phyloP scores from a whole-genome alignment of 1,284 basidiomycete species.

The Ganoderma lingzhi region DNA sequence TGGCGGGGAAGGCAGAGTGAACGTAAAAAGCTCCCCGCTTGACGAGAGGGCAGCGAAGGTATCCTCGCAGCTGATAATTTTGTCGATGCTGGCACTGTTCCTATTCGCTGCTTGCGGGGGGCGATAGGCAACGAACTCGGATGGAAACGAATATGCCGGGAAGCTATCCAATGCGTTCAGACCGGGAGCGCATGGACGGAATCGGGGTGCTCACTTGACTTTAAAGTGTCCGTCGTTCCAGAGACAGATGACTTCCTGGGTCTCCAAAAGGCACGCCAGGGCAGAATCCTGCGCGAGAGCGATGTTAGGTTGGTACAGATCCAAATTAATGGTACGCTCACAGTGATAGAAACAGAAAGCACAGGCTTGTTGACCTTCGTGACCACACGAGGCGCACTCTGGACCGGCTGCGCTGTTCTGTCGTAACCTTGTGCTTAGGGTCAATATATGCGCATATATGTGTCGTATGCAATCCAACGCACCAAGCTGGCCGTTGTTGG shows the following conservation, averaged over 20 bases:
- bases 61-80: slow-evolving; percentile 85
- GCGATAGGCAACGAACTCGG: slow-evolving; percentile 80
- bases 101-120: slow-evolving; percentile 79
- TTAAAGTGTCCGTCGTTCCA: slow-evolving; percentile 82
- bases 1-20: slow-evolving; percentile 57
- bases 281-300: slow-evolving; percentile 72
- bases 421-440: slow-evolving; percentile 66
- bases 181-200: slow-evolving; percentile 29
- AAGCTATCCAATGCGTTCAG: slow-evolving; percentile 54
- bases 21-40: slow-evolving; percentile 93
- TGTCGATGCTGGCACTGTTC: slow-evolving; percentile 77
- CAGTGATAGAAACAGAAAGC: slow-evolving; percentile 74
- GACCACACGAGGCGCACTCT: slow-evolving; percentile 85
- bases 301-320: slow-evolving; percentile 15
- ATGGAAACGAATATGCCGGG: slow-evolving; percentile 73
- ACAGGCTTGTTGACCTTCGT: slow-evolving; percentile 81
- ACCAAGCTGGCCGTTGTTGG: slow-evolving; percentile 94
- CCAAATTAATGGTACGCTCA: slow-evolving; percentile 45
- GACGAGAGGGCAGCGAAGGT: slow-evolving; percentile 88
- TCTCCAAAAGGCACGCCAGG: slow-evolving; percentile 81
- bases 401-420: slow-evolving; percentile 78
- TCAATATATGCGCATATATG: not conserved
- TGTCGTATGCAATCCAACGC: slow-evolving; percentile 20
- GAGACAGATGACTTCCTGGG: slow-evolving; percentile 84
- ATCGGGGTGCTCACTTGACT: slow-evolving; percentile 63